Conservation (phyloP, 2,329 filamentous ascomycete genomes). For the Neurospora sp. region DNA sequence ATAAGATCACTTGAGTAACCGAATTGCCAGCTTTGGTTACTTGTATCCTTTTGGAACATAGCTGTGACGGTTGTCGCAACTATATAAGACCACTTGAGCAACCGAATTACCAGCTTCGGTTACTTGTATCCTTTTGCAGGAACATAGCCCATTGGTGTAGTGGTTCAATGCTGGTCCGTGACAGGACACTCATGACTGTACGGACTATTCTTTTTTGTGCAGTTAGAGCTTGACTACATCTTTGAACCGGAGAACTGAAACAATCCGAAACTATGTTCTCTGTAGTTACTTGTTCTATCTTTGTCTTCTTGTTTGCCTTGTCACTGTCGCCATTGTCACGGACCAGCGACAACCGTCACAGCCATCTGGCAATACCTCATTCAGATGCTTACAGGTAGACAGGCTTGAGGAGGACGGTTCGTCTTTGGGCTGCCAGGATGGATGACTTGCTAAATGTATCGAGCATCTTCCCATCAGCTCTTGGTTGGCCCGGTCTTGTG, state of each 20-base stretch:
- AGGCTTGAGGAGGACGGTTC: not conserved
- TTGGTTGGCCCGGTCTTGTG: not conserved
- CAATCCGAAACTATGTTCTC: not conserved
- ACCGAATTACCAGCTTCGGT: too few relatives aligned
- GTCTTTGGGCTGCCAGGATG: not conserved
- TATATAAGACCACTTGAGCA: too few relatives aligned
- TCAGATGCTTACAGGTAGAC: not conserved
- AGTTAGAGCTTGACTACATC: not conserved
- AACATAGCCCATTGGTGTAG: too few relatives aligned
- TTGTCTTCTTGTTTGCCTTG: not conserved
- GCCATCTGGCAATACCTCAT: not conserved
- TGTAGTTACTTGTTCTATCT: not conserved
- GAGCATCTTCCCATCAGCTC: not conserved
- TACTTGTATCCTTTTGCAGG: too few relatives aligned
- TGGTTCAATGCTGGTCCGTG: too few relatives aligned
- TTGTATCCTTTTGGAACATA: too few relatives aligned
- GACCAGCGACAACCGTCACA: too few relatives aligned
- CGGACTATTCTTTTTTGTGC: not conserved
- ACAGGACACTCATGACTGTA: not conserved
- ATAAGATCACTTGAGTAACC: too few relatives aligned
- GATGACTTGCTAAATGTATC: not conserved
- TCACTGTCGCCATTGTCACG: not conserved
- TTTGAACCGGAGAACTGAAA: not conserved
- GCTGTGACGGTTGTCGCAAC: too few relatives aligned
- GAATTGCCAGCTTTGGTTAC: too few relatives aligned